phyloP scores from a whole-genome alignment of 345 rosid genomes.

The Moricandia arvensis region DNA sequence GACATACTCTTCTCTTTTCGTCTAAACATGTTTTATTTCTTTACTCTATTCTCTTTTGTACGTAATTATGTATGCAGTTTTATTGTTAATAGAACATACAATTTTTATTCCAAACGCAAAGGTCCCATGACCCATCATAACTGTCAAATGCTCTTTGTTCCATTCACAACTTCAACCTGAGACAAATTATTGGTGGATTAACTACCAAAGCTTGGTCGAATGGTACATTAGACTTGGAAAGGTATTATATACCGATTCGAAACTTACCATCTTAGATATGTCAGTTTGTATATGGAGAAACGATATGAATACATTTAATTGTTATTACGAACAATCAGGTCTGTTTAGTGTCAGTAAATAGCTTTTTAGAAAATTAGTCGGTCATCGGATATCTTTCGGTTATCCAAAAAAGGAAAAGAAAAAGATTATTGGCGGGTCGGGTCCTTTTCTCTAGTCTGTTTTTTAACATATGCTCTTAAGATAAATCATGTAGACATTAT shows the following conservation, averaged over 20 bases:
- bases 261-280: no score
- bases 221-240: no score
- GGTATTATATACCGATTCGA: no score
- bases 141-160: constrained; percentile 29
- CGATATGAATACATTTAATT: no score
- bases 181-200: constrained; percentile 14
- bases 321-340: no score
- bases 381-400: no score
- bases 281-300: no score
- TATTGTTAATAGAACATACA: constrained; percentile 2
- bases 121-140: constrained; percentile 31
- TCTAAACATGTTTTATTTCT: constrained; percentile 13
- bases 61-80: neutral
- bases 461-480: neutral
- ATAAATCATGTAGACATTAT: neutral
- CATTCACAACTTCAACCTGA: constrained; percentile 3
- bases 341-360: no score
- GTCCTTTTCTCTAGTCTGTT: constrained; percentile 10
- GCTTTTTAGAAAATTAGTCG: no score
- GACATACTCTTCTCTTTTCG: constrained; percentile 31
- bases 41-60: neutral
- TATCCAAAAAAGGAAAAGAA: no score
- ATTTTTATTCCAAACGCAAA: constrained; percentile 27
- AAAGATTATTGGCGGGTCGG: neutral
- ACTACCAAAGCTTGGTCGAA: no score